Base-by-base conservation (phyloP, 768 basidiomycete genomes). In the Chalciporus pseudorubinellus region DNA sequence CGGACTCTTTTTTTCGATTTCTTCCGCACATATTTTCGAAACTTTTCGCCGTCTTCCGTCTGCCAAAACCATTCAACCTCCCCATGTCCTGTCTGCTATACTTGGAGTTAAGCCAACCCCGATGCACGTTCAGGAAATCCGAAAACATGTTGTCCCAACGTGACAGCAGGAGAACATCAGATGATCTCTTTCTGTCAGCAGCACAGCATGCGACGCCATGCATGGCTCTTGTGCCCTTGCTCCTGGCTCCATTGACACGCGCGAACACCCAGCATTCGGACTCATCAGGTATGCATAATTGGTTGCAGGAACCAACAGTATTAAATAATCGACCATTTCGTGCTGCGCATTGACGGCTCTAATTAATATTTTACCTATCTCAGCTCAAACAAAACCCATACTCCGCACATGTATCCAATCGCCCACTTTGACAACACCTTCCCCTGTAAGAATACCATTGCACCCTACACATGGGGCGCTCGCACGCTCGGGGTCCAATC, bases 401-500 rank as follows among this genome's bases (percentile, higher is more conserved):
- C 76, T 72, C 53, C 66, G 74, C 45, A 84, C 76, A 54, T 69
- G 69, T 28, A 90, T 76, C 51, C 62, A 55, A 62, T 89, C 89
- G 10, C 86, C 87, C 21, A 89, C 84, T 7, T 61, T 72, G 21
- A 87, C 69, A 19, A 74, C 68, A 0, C 89, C 88, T 31, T 59
- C 64, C 2, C 67, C 77, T 6, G 64, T 64, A 11, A 82, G 75
- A 18, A 84, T 75, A 0, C 73, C 85, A 60, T 90, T 86, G 59
- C 79, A 79, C 3, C 87, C 88, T 31, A 91, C 73, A 59, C 85
- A 89, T 1, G 87, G 74, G 57, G 75, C 77, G 68, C 72, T 67
- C 52, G 73, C 74, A 1, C 72, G 58, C 19, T 51, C 61, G 0
- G 79, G 77, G 62, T 87, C 81, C 45, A 85, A 48, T 16, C 83